phyloP scores from a whole-genome alignment of 2,329 filamentous ascomycete genomes.

The Beauveria medogensis region DNA sequence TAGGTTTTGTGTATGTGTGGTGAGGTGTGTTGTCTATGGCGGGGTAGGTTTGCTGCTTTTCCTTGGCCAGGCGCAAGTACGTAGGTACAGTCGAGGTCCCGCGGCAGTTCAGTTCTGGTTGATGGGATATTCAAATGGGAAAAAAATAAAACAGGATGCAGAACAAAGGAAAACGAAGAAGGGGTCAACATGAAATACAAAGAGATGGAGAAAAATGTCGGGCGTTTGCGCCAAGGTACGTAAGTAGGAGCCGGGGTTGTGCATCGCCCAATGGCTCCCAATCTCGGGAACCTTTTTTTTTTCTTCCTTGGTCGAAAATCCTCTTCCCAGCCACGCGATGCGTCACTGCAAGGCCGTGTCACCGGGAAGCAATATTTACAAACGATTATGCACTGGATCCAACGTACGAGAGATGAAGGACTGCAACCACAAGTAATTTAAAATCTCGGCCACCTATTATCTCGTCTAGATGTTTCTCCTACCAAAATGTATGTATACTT shows the following conservation, averaged over 20 bases:
- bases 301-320: background rate
- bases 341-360: background rate
- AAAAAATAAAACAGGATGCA: background rate
- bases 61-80: too few relatives aligned
- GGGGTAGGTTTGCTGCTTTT: background rate
- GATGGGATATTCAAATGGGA: background rate
- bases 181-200: background rate
- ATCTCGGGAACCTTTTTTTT: background rate
- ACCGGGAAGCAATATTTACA: background rate
- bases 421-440: background rate
- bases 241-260: background rate
- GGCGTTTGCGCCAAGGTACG: background rate
- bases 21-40: background rate
- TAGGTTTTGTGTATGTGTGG: background rate
- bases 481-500: background rate
- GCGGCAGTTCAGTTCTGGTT: background rate
- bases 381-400: background rate
- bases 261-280: background rate
- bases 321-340: conserved; percentile 3
- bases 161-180: background rate
- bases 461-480: background rate
- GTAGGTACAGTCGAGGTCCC: too few relatives aligned
- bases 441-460: background rate
- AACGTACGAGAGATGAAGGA: background rate
- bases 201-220: background rate